Evolutionary conservation across 2,329 filamentous ascomycete species (phyloP).

Genomic region (Myriosclerotinia duriaeana): DNA sequence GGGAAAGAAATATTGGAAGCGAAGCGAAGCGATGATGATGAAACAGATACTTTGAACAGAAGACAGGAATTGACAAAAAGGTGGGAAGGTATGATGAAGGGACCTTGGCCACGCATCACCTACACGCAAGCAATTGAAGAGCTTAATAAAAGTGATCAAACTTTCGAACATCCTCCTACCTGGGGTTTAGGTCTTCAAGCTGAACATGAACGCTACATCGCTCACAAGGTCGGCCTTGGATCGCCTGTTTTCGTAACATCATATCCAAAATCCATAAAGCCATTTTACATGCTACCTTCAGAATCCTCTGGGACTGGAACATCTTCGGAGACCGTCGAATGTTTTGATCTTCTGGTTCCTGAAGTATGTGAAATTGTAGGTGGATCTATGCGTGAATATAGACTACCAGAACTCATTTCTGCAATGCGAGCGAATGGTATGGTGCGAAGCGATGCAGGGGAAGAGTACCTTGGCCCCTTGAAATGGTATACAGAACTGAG

Average conservation of each 20-base stretch:
- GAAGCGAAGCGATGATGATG: slow-evolving; percentile 22
- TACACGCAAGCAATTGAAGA: slow-evolving; percentile 75
- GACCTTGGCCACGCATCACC: slow-evolving; percentile 74
- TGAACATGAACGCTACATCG: slow-evolving; percentile 90
- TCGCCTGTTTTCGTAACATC: slow-evolving; percentile 86
- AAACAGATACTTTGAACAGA: slow-evolving; percentile 13
- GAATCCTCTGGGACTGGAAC: slow-evolving; percentile 22
- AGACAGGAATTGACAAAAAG: slow-evolving; percentile 57
- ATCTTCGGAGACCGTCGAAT: slow-evolving; percentile 56
- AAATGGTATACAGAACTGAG: slow-evolving; percentile 71
- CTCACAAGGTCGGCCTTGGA: slow-evolving; percentile 54
- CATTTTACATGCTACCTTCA: slow-evolving; percentile 80
- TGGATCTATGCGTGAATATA: slow-evolving; percentile 69
- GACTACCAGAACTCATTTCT: slow-evolving; percentile 54
- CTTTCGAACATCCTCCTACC: slow-evolving; percentile 66
- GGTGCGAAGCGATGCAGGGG: slow-evolving; percentile 36
- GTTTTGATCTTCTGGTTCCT: slow-evolving; percentile 70
- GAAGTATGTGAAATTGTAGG: slow-evolving; percentile 68
- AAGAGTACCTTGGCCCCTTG: slow-evolving; percentile 48
- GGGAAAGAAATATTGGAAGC: slow-evolving; percentile 51
- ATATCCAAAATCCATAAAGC: slow-evolving; percentile 86
- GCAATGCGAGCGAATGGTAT: slow-evolving; percentile 61
- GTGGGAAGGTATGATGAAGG: slow-evolving; percentile 66
- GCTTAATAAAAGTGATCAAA: slow-evolving; percentile 58
- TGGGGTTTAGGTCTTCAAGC: slow-evolving; percentile 79